These are phyloP conservation scores for Cladorrhinum sp. DNA, from an alignment of 2,329 filamentous ascomycete species.

Conservation along the genomic window DNA sequence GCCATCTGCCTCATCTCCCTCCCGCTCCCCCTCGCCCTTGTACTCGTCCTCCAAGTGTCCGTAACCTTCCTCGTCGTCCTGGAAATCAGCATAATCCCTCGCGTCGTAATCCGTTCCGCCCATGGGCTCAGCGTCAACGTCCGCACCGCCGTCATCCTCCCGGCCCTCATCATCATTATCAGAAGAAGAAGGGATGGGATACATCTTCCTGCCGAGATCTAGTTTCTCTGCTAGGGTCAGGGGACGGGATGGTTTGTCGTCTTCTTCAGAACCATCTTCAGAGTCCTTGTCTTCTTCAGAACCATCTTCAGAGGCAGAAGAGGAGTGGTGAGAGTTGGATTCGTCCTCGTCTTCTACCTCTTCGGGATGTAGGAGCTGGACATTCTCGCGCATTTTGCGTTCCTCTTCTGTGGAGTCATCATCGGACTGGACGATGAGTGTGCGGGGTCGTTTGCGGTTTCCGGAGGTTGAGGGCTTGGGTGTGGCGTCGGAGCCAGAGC, in stretches of 20 bases:
- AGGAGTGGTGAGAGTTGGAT: neutral
- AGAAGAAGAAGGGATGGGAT: neutral
- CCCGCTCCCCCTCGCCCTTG: neutral
- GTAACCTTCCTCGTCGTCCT: constrained; percentile 22
- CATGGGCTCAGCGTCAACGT: constrained; percentile 9
- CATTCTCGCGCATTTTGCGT: neutral
- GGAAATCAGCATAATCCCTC: constrained; percentile 18
- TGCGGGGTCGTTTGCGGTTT: neutral
- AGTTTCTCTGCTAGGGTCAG: neutral
- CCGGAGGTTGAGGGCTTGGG: neutral
- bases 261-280: neutral
- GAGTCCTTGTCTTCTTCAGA: neutral
- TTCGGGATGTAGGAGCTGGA: neutral
- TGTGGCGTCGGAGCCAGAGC: neutral
- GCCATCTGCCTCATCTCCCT: neutral
- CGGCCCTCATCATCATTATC: neutral
- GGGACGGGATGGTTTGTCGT: neutral
- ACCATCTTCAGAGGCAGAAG: neutral
- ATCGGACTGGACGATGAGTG: neutral
- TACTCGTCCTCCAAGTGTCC: neutral
- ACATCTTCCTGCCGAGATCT: neutral
- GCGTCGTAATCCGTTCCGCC: constrained; percentile 18
- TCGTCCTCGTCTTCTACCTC: neutral
- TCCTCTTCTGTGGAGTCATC: constrained; percentile 3
- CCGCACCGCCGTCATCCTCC: neutral